Percentiles rank a stretch among this genome's conserved stretches.
phyloP scores from a whole-genome alignment of 768 basidiomycete species.

The Suillus sp. region DNA sequence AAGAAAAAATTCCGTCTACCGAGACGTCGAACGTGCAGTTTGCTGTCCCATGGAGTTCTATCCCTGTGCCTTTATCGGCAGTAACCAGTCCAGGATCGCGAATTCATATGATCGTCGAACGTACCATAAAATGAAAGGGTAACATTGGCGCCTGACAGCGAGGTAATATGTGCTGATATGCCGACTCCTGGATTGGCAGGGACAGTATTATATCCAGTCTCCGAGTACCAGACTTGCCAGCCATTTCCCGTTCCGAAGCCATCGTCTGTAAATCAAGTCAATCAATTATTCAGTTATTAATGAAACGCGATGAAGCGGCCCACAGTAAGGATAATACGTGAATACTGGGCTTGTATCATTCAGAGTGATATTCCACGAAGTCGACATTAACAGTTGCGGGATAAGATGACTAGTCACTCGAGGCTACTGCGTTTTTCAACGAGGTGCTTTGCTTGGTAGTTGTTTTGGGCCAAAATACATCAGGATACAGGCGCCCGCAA shows the following conservation, averaged over 20 bases:
- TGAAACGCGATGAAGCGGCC: not conserved
- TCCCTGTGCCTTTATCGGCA: constrained; percentile 13
- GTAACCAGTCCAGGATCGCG: not conserved
- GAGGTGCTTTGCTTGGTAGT: not conserved
- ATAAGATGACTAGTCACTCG: not conserved
- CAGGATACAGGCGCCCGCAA: not conserved
- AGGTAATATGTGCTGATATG: constrained; percentile 18
- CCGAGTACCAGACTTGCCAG: constrained; percentile 21
- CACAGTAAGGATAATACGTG: constrained; percentile 15
- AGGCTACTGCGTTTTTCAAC: not conserved
- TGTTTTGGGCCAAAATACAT: not conserved
- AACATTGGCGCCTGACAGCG: constrained; percentile 26
- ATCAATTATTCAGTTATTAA: no score
- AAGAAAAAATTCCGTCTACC: constrained; percentile 11
- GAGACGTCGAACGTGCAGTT: constrained; percentile 19
- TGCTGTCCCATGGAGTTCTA: constrained; percentile 14
- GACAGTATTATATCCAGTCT: constrained; percentile 14
- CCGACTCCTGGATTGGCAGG: constrained; percentile 9
- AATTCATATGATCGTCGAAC: not conserved
- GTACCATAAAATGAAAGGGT: constrained; percentile 30
- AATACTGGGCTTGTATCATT: constrained; percentile 15
- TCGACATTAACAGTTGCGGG: constrained; percentile 3
- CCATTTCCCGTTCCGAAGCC: constrained; percentile 18
- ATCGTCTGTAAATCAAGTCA: constrained; percentile 11
- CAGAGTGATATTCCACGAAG: constrained; percentile 12